A percentile compares a stretch with the other conserved stretches of the same genome.
Evolutionary conservation across 2,329 filamentous ascomycete species (phyloP).

Genomic region (Dothideomycetes sp.): DNA sequence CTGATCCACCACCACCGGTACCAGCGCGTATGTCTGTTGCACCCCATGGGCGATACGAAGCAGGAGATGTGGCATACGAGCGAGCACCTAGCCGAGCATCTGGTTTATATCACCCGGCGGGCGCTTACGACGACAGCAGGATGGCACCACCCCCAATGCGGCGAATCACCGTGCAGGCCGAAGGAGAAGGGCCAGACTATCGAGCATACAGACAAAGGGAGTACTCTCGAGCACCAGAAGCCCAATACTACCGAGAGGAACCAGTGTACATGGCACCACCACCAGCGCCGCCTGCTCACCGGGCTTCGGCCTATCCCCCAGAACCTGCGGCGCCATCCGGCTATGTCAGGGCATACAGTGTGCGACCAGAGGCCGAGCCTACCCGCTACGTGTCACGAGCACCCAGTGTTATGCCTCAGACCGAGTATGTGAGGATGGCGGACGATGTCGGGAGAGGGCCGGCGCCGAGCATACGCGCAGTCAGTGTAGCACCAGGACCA

Average conservation of each 20-base stretch:
- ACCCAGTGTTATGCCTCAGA: slow-evolving; percentile 30
- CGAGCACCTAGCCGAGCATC: slow-evolving; percentile 42
- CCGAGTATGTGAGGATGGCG: slow-evolving; percentile 17
- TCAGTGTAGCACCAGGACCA: slow-evolving; percentile 28
- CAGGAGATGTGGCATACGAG: slow-evolving; percentile 54
- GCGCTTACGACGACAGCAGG: slow-evolving; percentile 35
- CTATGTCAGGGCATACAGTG: slow-evolving; percentile 25
- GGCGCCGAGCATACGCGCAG: slow-evolving; percentile 16
- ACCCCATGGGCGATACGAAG: slow-evolving; percentile 25
- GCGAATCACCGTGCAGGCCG: slow-evolving; percentile 21
- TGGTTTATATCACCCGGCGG: too few relatives aligned
- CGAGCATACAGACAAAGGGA: slow-evolving; percentile 45
- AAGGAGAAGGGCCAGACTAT: slow-evolving; percentile 42
- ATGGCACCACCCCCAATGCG: slow-evolving; percentile 15
- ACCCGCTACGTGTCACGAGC: slow-evolving; percentile 1
- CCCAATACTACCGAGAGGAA: slow-evolving; percentile 13
- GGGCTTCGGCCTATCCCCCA: slow-evolving; percentile 5
- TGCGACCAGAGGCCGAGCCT: slow-evolving; percentile 27
- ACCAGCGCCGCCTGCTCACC: slow-evolving; percentile 15
- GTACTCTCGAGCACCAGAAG: slow-evolving; percentile 38
- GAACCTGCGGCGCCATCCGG: slow-evolving; percentile 22
- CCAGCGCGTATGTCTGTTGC: slow-evolving; percentile 40
- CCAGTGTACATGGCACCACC: slow-evolving; percentile 2
- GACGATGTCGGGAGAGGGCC: slow-evolving; percentile 7
- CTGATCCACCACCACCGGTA: slow-evolving; percentile 18